A percentile compares a stretch with the other conserved stretches of the same genome.
These are phyloP conservation scores for Boletus tomentosulus DNA, from an alignment of 768 basidiomycete species.

Conservation along the genomic window DNA sequence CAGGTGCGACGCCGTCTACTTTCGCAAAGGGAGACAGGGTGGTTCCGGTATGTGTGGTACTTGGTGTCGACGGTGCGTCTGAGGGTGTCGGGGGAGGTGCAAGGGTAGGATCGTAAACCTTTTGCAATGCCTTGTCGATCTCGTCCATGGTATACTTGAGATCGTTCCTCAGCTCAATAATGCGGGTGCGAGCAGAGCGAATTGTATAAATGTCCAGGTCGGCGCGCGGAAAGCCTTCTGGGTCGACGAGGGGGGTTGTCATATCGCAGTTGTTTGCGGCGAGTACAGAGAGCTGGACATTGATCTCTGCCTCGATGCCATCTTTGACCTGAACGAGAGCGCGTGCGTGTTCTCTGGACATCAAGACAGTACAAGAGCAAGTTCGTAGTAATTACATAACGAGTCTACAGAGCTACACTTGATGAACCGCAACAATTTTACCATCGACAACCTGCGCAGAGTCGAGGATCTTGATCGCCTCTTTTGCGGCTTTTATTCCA, in stretches of 20 bases:
- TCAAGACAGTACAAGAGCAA: constrained; percentile 21
- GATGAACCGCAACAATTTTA: constrained; percentile 40
- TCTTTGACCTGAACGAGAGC: constrained; percentile 66
- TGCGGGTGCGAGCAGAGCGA: constrained; percentile 64
- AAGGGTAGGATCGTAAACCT: constrained; percentile 53
- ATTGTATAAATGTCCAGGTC: constrained; percentile 85
- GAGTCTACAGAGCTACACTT: neutral
- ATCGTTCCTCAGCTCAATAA: constrained; percentile 84
- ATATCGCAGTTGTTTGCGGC: constrained; percentile 60
- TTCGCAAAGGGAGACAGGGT: constrained; percentile 60
- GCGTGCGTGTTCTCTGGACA: constrained; percentile 52
- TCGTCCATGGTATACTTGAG: constrained; percentile 57
- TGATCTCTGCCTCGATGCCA: constrained; percentile 67
- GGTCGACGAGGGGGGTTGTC: constrained; percentile 73
- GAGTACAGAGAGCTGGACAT: constrained; percentile 58
- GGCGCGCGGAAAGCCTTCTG: constrained; percentile 84
- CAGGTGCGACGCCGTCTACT: constrained; percentile 76
- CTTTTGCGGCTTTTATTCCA: constrained; percentile 68
- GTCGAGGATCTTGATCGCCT: constrained; percentile 53
- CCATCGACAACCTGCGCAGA: constrained; percentile 49
- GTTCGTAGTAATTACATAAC: constrained; percentile 7
- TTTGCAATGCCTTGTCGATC: constrained; percentile 65
- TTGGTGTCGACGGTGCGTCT: constrained; percentile 22
- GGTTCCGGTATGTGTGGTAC: constrained; percentile 9
- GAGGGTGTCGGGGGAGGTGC: constrained; percentile 17